Evolutionary conservation across 257 asterid species (phyloP), one percentile per base, ranked within the genome.

Genomic region (Solanum pennellii): DNA sequence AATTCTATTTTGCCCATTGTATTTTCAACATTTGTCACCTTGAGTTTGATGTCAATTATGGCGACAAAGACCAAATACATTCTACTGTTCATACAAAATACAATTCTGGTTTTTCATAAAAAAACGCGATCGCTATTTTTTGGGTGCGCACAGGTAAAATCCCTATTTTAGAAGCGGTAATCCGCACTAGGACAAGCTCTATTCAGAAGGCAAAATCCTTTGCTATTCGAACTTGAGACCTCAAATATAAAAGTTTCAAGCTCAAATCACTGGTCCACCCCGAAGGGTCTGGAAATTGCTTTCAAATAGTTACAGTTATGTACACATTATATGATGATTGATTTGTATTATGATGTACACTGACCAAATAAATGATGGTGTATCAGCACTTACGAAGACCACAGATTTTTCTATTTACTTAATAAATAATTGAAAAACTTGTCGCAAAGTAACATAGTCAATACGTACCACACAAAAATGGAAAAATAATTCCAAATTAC

Each of bases 21-120:
- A 76, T n/a, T 76, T 76, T 42, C 62, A n/a, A 76, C 60, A 42
- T 76, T 76, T 76, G 83, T 59, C 60, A 76, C 35, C 29, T n/a
- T 14, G n/a, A 42, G 23, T 76, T 41, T 42, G 60, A 76, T 76
- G 37, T 76, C 83, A 76, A 76, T 76, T 42, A 76, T 76, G 83
- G 60, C 59, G 83, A 76, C 83, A 42, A 76, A 76, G 83, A 42
- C 60, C 83, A 76, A n/a, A 76, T 42, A 23, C 20, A 12, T 72
- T 47, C 27, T 72, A 72, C 59, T 68, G 39, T 27, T 75, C 59
- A 41, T 41, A 75, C 59, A 41, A 52, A 52, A 76, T 42, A 76
- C 10, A 76, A n/a, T 41, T 76, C 12, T 41, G 59, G 35, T 41
- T 35, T 37, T 35, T 35, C n/a, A n/a, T n/a, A n/a, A n/a, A n/a